phyloP scores from a whole-genome alignment of 23 red algal genomes.

The Agarophyton chilense region DNA sequence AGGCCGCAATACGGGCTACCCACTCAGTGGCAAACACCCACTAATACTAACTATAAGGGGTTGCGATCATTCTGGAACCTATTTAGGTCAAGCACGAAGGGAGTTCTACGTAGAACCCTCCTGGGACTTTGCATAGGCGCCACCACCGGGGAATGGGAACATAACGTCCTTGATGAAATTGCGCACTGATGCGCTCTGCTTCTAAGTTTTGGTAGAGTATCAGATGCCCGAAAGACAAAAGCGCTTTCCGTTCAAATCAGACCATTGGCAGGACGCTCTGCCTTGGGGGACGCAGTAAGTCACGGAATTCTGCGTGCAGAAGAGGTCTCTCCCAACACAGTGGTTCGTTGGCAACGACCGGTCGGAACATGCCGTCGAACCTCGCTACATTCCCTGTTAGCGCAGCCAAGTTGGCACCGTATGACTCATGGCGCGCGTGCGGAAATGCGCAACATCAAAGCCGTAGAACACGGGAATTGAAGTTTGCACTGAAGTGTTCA shows the following conservation, averaged over 20 bases:
- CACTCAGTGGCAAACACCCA: slow-evolving; percentile 12
- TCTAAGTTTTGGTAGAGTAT: slow-evolving; percentile 7
- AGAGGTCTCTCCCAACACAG: slow-evolving; percentile 2
- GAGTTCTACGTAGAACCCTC: slow-evolving; percentile 7
- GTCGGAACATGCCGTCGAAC: neutral
- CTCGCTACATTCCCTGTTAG: neutral
- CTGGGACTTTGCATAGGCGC: neutral
- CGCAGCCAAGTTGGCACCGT: neutral
- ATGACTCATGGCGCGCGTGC: neutral
- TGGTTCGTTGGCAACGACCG: neutral
- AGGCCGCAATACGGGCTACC: neutral
- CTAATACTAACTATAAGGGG: neutral
- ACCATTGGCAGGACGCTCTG: neutral
- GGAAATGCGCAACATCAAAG: neutral
- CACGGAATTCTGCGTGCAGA: neutral
- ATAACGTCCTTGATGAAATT: neutral
- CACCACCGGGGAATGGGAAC: neutral
- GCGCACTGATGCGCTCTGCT: neutral
- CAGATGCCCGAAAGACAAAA: neutral
- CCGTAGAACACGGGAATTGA: neutral
- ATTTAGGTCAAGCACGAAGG: slow-evolving; percentile 23
- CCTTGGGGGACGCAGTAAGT: neutral
- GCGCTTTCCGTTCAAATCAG: neutral
- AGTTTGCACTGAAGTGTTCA: neutral
- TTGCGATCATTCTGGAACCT: neutral